These are phyloP conservation scores for Raphanus raphanistrum DNA, from an alignment of 345 rosid genomes.

Conservation along the genomic window DNA sequence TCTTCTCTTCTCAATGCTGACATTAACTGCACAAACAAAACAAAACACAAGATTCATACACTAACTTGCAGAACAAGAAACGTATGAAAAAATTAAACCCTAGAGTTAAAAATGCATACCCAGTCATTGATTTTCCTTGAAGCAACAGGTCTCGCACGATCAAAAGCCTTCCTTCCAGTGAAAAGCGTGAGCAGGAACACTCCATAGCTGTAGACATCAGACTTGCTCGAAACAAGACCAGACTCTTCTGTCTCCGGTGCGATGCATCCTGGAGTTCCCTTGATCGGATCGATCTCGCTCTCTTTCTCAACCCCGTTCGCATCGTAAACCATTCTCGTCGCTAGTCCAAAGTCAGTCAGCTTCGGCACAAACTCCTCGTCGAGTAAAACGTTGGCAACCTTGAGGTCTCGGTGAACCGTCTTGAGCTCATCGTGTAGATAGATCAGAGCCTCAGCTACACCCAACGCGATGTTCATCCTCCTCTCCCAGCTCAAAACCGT, in stretches of 20 bases:
- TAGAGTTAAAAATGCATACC: constrained; percentile 11
- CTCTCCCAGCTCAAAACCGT: constrained; percentile 55
- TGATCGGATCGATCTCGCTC: constrained; percentile 48
- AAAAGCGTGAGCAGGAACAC: constrained; percentile 67
- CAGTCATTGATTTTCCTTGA: background rate
- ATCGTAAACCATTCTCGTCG: constrained; percentile 34
- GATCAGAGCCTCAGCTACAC: constrained; percentile 65
- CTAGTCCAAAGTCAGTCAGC: constrained; percentile 67
- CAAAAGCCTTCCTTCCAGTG: constrained; percentile 64
- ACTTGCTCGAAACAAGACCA: constrained; percentile 57
- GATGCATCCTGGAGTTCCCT: constrained; percentile 79
- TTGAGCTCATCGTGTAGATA: constrained; percentile 60
- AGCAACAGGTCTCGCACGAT: constrained; percentile 37
- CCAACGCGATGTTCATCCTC: constrained; percentile 72
- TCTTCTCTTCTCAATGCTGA: background rate
- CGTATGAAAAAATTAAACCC: background rate
- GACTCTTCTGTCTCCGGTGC: constrained; percentile 36
- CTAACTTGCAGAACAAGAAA: constrained; percentile 10
- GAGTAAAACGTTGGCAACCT: constrained; percentile 66
- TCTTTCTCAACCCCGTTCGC: constrained; percentile 54
- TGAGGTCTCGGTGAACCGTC: constrained; percentile 66
- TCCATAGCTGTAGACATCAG: constrained; percentile 83
- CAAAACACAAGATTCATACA: background rate
- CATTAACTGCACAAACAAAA: background rate
- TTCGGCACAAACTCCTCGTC: constrained; percentile 44